Evolutionary conservation across 345 rosid species (phyloP).

Genomic region (Corchorus olitorius): DNA sequence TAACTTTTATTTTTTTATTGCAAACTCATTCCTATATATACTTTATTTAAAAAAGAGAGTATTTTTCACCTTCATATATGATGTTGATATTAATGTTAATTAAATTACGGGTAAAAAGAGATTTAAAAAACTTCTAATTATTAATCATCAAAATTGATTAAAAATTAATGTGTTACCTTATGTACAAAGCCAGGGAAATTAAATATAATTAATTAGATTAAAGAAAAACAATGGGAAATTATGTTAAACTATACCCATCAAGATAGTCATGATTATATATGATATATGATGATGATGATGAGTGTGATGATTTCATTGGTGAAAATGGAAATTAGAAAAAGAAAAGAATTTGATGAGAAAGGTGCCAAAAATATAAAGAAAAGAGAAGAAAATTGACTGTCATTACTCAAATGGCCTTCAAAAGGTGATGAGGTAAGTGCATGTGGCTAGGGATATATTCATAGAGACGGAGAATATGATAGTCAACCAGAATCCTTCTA

Average conservation of each 20-base stretch:
- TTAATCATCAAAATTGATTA: background rate
- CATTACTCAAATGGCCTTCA: background rate
- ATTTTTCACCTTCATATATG: background rate
- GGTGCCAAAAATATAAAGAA: background rate
- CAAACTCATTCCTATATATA: background rate
- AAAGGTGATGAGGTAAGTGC: background rate
- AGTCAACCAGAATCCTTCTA: constrained; percentile 11
- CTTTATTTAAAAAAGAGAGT: background rate
- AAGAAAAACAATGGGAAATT: background rate
- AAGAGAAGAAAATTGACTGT: background rate
- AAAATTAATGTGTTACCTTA: background rate
- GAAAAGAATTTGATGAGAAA: background rate
- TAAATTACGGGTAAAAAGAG: background rate
- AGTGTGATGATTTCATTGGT: background rate
- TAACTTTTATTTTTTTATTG: background rate
- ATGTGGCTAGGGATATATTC: background rate
- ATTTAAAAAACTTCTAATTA: background rate
- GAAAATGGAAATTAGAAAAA: background rate
- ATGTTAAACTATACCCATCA: background rate
- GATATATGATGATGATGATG: background rate
- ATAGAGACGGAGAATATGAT: background rate
- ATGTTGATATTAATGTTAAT: background rate
- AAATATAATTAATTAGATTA: background rate
- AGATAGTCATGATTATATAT: background rate
- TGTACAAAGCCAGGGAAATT: background rate